Evolutionary conservation across 2,329 filamentous ascomycete genomes (phyloP), one percentile per base, ranked within the genome.

Genomic region (Graphiopsis chlorocephala): DNA sequence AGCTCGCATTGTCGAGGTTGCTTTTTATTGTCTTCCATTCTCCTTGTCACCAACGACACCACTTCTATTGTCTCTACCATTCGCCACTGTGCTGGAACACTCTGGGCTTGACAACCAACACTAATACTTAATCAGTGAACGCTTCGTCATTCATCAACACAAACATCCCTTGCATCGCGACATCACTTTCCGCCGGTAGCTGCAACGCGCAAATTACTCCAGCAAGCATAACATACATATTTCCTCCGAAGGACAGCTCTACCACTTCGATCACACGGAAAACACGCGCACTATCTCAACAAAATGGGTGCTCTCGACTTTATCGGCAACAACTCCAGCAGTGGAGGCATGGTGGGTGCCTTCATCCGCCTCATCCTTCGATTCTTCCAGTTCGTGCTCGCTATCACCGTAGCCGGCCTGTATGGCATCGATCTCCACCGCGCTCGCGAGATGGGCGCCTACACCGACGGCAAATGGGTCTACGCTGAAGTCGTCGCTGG

Each of bases 381-480:
- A 74, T 83, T 93, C 76, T 78, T 89, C 66, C 91, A 94, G 73
- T 88, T 97, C 73, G 84, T 90, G 64, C 83, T 96, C 68, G 91
- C 88, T 15, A 78, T 96, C 64, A 85, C 90, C 1, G 90, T 95
- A 63, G 88, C 89, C 68, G 93, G 90, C 0, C 85, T 97, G 23
- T 97, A 95, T 69, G 90, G 88, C 38, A 78, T 83, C 26, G 90
- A 94, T 73, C 79, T 95, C 6, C 78, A 86, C 66, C 77, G 78
- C 25, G 85, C 86, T 0, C 75, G 79, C 42, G 78, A 85, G 20
- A 74, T 80, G 4, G 74, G 82, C 62, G 80, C 80, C 47, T 83
- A 85, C 67, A 76, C 80, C 2, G 85, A 91, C 72, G 82, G 86
- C 2, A 89, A 88, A 85, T 95, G 90, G 90, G 88, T 92, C 76